phyloP scores from a whole-genome alignment of 2,329 filamentous ascomycete species.

The Mollisiaceae sp. region DNA sequence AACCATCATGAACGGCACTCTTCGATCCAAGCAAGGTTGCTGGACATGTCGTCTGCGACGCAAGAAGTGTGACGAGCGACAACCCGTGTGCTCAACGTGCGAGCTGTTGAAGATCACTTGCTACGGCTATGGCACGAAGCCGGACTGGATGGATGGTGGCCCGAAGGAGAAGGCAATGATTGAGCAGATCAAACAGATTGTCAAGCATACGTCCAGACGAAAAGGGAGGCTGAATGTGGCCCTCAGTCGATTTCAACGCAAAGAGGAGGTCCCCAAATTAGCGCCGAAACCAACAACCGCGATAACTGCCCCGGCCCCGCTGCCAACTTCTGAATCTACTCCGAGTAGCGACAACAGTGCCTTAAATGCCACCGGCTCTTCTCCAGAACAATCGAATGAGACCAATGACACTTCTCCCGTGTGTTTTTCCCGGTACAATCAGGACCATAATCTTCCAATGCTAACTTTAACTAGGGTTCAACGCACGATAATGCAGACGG shows the following conservation, averaged over 20 bases:
- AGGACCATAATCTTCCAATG: background rate
- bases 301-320: background rate
- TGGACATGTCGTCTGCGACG: slow-evolving; percentile 68
- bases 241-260: slow-evolving; percentile 10
- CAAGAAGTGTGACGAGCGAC: slow-evolving; percentile 70
- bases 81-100: slow-evolving; percentile 65
- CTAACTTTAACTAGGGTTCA: background rate
- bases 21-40: slow-evolving; percentile 53
- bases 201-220: slow-evolving; percentile 51
- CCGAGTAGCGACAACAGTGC: background rate
- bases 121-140: slow-evolving; percentile 52
- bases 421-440: background rate
- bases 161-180: slow-evolving; percentile 53
- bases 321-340: background rate
- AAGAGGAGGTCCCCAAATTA: slow-evolving; percentile 24
- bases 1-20: slow-evolving; percentile 29
- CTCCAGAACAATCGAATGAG: background rate
- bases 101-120: slow-evolving; percentile 63
- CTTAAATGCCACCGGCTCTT: background rate
- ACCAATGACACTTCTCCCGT: slow-evolving; percentile 13
- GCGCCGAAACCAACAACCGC: slow-evolving; percentile 26
- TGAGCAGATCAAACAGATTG: slow-evolving; percentile 59
- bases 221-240: slow-evolving; percentile 37
- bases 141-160: slow-evolving; percentile 44
- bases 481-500: background rate